Percentiles rank a stretch among this genome's conserved stretches.
These are phyloP conservation scores for Saccharomyces kudriavzevii DNA, from an alignment of 805 yeast genomes.

Conservation along the genomic window DNA sequence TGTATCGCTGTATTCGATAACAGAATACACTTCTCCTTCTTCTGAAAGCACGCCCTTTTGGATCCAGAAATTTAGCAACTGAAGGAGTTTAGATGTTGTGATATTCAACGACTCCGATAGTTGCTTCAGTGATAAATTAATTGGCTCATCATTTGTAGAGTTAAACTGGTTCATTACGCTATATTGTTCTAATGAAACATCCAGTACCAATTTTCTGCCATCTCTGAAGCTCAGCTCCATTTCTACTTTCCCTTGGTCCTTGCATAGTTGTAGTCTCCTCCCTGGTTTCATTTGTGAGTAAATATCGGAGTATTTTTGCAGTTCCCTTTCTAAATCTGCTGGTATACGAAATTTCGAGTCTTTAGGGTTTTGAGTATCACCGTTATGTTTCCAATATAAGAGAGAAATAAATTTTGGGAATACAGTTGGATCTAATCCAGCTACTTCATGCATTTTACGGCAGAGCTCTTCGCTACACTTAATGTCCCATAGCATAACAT, in stretches of 20 bases:
- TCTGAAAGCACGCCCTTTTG: conserved; percentile 44
- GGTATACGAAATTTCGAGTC: conserved; percentile 28
- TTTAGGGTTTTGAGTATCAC: conserved; percentile 27
- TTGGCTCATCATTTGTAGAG: conserved; percentile 2
- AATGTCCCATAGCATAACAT: conserved; percentile 78
- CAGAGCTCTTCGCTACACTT: conserved; percentile 46
- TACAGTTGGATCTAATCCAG: conserved; percentile 24
- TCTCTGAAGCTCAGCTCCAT: conserved; percentile 51
- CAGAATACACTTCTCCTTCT: conserved; percentile 15
- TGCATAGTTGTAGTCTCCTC: conserved; percentile 48
- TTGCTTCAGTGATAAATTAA: conserved; percentile 27
- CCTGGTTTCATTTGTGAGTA: conserved; percentile 46
- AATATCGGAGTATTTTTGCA: conserved; percentile 31
- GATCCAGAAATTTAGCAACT: conserved; percentile 55
- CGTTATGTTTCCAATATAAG: conserved; percentile 62
- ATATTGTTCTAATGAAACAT: conserved; percentile 65
- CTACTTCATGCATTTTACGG: conserved; percentile 27
- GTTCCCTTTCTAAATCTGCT: conserved; percentile 9
- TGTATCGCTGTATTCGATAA: not conserved
- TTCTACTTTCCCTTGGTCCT: conserved; percentile 53
- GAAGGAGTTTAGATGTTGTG: conserved; percentile 34
- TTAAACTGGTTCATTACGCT: conserved; percentile 48
- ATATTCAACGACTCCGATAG: conserved; percentile 35
- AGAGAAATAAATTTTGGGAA: conserved; percentile 64
- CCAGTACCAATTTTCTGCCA: conserved; percentile 29